Conservation (phyloP, 2,329 filamentous ascomycete genomes). For the Rhynchosporium secalis region DNA sequence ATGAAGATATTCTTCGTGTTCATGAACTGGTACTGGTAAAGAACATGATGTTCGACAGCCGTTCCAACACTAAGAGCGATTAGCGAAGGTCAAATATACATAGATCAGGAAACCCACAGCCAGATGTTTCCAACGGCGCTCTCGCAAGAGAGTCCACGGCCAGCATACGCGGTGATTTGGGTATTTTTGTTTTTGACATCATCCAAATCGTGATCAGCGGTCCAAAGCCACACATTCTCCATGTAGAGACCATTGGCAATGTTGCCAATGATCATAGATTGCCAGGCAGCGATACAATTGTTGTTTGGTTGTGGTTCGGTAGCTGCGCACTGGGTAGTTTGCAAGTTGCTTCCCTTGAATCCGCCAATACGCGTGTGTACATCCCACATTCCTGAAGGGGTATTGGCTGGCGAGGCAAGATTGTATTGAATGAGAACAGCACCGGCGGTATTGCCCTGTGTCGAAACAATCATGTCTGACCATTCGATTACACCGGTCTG, state of each 20-base stretch:
- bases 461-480: conserved; percentile 59
- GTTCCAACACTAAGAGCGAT: conserved; percentile 70
- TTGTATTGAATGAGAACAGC: conserved; percentile 69
- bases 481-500: conserved; percentile 61
- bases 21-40: conserved; percentile 55
- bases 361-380: conserved; percentile 44
- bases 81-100: conserved; percentile 58
- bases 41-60: conserved; percentile 51
- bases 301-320: conserved; percentile 41
- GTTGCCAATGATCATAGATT: conserved; percentile 41
- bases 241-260: conserved; percentile 48
- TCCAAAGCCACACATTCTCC: conserved; percentile 52
- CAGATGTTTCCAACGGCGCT: conserved; percentile 48
- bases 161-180: conserved; percentile 55
- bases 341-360: conserved; percentile 50
- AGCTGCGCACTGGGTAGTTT: conserved; percentile 66
- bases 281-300: conserved; percentile 42
- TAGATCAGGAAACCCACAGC: conserved; percentile 46
- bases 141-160: conserved; percentile 43
- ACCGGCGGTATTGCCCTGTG: conserved; percentile 59
- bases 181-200: conserved; percentile 42
- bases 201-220: conserved; percentile 47
- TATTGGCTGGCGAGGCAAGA: conserved; percentile 49
- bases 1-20: conserved; percentile 35
- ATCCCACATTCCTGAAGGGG: conserved; percentile 58